These are phyloP conservation scores for Puccinia polysora DNA, from an alignment of 1,284 basidiomycete genomes.

Conservation along the genomic window DNA sequence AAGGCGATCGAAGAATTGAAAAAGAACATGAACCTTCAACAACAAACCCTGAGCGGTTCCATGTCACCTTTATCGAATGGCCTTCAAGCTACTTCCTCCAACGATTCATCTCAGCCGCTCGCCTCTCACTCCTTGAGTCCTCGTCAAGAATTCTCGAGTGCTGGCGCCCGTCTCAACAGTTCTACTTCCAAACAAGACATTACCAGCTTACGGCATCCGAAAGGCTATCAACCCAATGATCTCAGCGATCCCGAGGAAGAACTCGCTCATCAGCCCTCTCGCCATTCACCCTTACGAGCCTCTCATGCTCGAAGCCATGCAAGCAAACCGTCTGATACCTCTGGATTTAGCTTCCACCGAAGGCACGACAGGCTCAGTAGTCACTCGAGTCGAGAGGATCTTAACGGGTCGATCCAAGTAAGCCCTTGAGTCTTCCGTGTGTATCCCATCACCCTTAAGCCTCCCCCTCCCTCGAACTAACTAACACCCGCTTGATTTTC, in stretches of 20 bases:
- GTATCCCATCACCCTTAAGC: too few species aligned
- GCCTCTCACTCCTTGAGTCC: conserved; percentile 57
- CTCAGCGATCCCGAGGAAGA: conserved; percentile 5
- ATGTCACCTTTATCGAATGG: conserved; percentile 55
- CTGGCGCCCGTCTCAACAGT: not conserved
- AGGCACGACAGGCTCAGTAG: not conserved
- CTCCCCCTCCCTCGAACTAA: too few species aligned
- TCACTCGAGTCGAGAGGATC: conserved; percentile 10
- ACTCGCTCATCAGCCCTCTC: not conserved
- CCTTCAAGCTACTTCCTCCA: conserved; percentile 48
- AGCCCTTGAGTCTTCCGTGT: too few species aligned
- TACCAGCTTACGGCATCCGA: not conserved
- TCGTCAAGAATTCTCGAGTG: conserved; percentile 49
- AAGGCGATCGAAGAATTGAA: conserved; percentile 85
- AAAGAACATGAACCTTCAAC: not conserved
- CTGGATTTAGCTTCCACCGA: not conserved
- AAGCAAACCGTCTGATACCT: conserved; percentile 6
- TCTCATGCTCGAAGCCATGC: not conserved
- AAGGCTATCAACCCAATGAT: conserved; percentile 4
- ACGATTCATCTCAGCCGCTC: conserved; percentile 55
- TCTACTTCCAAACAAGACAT: conserved; percentile 1
- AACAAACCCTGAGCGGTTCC: conserved; percentile 53
- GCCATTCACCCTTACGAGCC: not conserved
- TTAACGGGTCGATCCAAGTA: not conserved
- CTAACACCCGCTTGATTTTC: not conserved